Evolutionary conservation across 345 rosid genomes (phyloP), one percentile per base, ranked within the genome.

Genomic region (Dovyalis caffra): DNA sequence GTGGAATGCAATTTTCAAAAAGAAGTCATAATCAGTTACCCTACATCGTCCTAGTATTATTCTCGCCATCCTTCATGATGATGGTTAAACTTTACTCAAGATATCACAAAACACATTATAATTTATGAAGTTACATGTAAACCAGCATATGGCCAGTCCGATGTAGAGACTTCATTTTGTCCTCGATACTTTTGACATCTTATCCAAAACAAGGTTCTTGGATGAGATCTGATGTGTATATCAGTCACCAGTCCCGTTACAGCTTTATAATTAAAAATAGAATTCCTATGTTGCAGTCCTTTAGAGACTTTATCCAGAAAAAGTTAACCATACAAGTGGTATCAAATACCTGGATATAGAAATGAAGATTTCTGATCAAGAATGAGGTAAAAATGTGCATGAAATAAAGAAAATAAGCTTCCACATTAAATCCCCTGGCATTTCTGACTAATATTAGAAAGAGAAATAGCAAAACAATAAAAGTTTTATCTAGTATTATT

Each of bases 301-400:
- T 21, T 11, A 34, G 45, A 57, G 23, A 35, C 29, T 33, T 66
- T 43, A 23, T 49, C 51, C 51, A 51, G 33, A 53, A 73, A 58
- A 70, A 58, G 66, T 43, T n/a, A 53, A 32, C 67, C 11, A n/a
- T 15, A 69, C 69, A 61, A 31, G 68, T 26, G 38, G 56, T 51
- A 71, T 62, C 62, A 38, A n/a, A 64, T 75, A 95, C 99, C 97
- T 95, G 99, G 77, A 92, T 95, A 74, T 92, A 95, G 82, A 95
- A 95, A 82, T 95, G 99, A 78, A 95, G 98, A 81, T 95, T 95
- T 83, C 98, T 88, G 68, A 91, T 92, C 76, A 95, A 84, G 85
- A 95, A 95, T 43, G 51, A 78, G 40, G 60, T 73, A 35, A 77
- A 70, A 53, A 67, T 25, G 71, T 56, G 43, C 29, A 62, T 11